phyloP scores from a whole-genome alignment of 2,329 filamentous ascomycete genomes.

The Calonectria pseudoreteaudii region DNA sequence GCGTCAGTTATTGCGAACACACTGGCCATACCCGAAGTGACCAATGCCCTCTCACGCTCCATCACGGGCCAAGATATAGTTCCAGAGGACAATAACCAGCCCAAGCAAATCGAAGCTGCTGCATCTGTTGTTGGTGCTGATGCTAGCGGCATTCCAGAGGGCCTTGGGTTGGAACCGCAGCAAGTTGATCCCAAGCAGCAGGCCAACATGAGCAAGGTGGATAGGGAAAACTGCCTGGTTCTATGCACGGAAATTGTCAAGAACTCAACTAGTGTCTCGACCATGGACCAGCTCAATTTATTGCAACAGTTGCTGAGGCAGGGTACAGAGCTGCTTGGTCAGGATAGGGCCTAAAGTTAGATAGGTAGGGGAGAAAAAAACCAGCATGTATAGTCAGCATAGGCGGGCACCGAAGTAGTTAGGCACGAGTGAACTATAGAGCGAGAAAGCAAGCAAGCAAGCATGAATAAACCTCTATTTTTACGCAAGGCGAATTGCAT shows the following conservation, averaged over 20 bases:
- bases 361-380: neutral
- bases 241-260: conserved; percentile 67
- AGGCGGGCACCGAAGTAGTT: neutral
- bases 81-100: conserved; percentile 21
- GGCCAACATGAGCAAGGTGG: conserved; percentile 61
- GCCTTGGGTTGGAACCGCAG: conserved; percentile 58
- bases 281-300: conserved; percentile 51
- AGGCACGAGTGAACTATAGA: neutral
- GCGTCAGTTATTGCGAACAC: conserved; percentile 58
- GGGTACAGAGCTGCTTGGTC: conserved; percentile 60
- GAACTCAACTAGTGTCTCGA: conserved; percentile 55
- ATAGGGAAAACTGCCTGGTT: conserved; percentile 72
- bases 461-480: conserved; percentile 2
- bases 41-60: conserved; percentile 58
- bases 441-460: neutral
- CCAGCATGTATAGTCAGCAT: neutral
- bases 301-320: conserved; percentile 63
- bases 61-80: conserved; percentile 58
- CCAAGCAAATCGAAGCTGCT: conserved; percentile 33
- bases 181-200: conserved; percentile 58
- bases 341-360: conserved; percentile 35
- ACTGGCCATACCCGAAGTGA: conserved; percentile 56
- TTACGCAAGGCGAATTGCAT: conserved; percentile 6
- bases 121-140: conserved; percentile 23
- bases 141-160: conserved; percentile 43